Evolutionary conservation across 2,329 filamentous ascomycete species (phyloP).

Genomic region (Calonectria hongkongensis): DNA sequence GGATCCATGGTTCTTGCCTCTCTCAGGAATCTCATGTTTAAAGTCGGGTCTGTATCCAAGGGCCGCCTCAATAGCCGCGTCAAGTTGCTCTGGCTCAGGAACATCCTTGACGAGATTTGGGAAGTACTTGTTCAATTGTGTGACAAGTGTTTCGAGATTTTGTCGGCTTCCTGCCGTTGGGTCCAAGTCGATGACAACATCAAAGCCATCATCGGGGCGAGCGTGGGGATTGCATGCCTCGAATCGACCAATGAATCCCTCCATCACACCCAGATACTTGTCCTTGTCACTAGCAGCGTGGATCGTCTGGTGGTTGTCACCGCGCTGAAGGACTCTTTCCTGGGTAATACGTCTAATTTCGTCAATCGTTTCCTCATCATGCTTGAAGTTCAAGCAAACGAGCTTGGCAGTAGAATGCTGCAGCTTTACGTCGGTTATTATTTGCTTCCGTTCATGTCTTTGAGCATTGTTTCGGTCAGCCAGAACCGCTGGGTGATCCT

Average conservation of each 20-base stretch:
- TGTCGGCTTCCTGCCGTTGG: conserved; percentile 84
- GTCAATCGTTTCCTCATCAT: conserved; percentile 84
- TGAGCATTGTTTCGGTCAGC: conserved; percentile 97
- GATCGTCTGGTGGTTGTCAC: conserved; percentile 98
- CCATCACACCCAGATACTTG: conserved; percentile 94
- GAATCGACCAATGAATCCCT: conserved; percentile 91
- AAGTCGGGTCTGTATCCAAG: conserved; percentile 85
- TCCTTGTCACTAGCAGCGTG: conserved; percentile 83
- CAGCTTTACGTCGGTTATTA: conserved; percentile 85
- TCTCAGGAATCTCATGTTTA: conserved; percentile 83
- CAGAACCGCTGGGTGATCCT: conserved; percentile 82
- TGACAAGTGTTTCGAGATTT: conserved; percentile 89
- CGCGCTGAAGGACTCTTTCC: conserved; percentile 86
- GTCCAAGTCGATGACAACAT: conserved; percentile 89
- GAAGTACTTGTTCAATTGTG: conserved; percentile 82
- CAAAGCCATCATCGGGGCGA: conserved; percentile 87
- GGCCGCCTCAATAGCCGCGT: conserved; percentile 85
- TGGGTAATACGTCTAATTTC: conserved; percentile 84
- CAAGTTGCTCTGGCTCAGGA: conserved; percentile 83
- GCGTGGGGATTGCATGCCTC: conserved; percentile 81
- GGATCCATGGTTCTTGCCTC: conserved; percentile 63
- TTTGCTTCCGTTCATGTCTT: conserved; percentile 89
- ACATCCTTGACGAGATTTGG: conserved; percentile 84
- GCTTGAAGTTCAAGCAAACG: conserved; percentile 92
- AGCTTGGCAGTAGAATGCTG: conserved; percentile 80